These are phyloP conservation scores for Bathelium albidoporum DNA, from an alignment of 495 filamentous ascomycete species.

Conservation along the genomic window DNA sequence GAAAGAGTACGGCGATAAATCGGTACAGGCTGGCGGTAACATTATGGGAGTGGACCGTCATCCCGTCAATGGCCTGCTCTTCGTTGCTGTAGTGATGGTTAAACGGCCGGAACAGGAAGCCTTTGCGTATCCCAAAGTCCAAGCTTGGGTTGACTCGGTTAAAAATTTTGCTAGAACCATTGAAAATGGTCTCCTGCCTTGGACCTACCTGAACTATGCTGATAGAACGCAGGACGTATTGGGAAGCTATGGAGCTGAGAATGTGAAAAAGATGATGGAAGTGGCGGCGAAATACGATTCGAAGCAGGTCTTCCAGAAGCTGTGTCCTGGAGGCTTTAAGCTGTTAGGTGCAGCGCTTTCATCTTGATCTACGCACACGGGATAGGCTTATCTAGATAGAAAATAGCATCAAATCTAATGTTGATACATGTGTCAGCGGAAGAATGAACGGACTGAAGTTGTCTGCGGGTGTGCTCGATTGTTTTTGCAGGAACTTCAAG, in stretches of 20 bases:
- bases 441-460: neutral
- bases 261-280: slow-evolving; percentile 27
- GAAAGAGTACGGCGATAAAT: neutral
- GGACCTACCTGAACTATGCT: slow-evolving; percentile 37
- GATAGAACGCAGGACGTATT: slow-evolving; percentile 35
- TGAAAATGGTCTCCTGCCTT: neutral
- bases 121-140: slow-evolving; percentile 6
- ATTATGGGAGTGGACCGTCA: neutral
- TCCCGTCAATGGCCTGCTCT: neutral
- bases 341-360: neutral
- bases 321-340: slow-evolving; percentile 29
- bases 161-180: neutral
- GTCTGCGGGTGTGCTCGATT: neutral
- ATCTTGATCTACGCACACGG: neutral
- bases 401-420: neutral
- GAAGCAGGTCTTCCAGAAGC: slow-evolving; percentile 38
- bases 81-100: slow-evolving; percentile 5
- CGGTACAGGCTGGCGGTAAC: neutral
- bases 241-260: slow-evolving; percentile 38
- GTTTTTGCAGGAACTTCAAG: neutral
- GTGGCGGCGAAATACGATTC: slow-evolving; percentile 42
- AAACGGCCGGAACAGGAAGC: slow-evolving; percentile 6
- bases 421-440: too few relatives aligned
- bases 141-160: slow-evolving; percentile 3
- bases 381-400: neutral